Percentiles rank a stretch among this genome's conserved stretches.
Conservation (phyloP, 257 asterid genomes). For the Echium plantagineum region DNA sequence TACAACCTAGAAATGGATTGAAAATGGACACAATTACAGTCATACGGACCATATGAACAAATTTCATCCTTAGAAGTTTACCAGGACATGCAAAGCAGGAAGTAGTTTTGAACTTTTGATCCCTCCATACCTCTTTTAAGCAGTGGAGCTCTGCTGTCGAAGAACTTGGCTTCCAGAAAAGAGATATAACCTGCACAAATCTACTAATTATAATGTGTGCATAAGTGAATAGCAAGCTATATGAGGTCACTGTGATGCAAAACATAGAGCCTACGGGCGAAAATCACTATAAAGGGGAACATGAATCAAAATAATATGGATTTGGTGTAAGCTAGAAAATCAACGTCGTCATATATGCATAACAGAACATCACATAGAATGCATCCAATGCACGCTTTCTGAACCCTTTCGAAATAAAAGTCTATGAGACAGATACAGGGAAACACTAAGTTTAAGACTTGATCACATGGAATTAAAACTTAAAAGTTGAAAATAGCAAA, state of each 20-base stretch:
- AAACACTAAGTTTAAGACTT: neutral
- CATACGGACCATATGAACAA: neutral
- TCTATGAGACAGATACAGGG: neutral
- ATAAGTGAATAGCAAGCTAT: neutral
- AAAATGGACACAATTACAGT: neutral
- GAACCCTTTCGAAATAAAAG: no score
- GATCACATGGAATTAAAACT: no score
- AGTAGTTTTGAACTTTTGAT: neutral
- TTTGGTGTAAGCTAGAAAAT: neutral
- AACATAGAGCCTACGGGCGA: neutral
- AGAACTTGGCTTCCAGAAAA: constrained; percentile 18
- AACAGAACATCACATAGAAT: no score
- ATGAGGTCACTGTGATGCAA: neutral
- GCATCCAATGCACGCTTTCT: neutral
- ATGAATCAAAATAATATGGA: neutral
- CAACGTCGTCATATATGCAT: no score
- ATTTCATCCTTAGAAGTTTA: neutral
- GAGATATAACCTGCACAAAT: constrained; percentile 18
- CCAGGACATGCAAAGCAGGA: neutral
- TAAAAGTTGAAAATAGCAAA: neutral
- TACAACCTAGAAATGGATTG: constrained; percentile 11
- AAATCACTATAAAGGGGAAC: neutral
- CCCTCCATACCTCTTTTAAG: constrained; percentile 16
- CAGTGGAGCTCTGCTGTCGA: constrained; percentile 12
- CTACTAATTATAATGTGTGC: neutral